Percentiles rank a stretch among this genome's conserved stretches.
phyloP scores from a whole-genome alignment of 2,329 filamentous ascomycete genomes.

The Fusarium sp. region DNA sequence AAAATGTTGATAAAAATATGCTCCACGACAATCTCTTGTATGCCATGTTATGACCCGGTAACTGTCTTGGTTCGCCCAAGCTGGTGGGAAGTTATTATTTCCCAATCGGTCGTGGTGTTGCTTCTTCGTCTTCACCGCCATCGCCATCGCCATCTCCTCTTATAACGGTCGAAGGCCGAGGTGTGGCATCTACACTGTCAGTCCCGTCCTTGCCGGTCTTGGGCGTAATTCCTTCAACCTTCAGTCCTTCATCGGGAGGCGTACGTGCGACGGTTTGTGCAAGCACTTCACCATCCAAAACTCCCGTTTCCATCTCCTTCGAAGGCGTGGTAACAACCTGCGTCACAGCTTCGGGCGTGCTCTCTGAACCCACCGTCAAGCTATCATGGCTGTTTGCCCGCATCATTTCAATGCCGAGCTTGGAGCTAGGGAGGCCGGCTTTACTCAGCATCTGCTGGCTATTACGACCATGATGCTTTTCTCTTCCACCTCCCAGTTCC shows the following conservation, averaged over 20 bases:
- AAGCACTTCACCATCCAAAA: constrained; percentile 37
- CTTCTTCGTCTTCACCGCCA: constrained; percentile 48
- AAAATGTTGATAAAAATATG: constrained; percentile 3
- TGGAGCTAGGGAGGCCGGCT: constrained; percentile 77
- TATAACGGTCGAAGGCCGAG: constrained; percentile 49
- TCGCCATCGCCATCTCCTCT: constrained; percentile 15
- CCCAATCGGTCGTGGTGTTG: constrained; percentile 53
- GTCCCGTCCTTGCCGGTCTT: constrained; percentile 21
- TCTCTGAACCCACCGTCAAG: constrained; percentile 65
- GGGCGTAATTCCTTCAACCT: constrained; percentile 10
- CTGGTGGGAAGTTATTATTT: constrained; percentile 32
- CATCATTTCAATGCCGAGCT: constrained; percentile 98
- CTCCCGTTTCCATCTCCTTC: constrained; percentile 52
- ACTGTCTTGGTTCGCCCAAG: background rate
- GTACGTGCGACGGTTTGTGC: constrained; percentile 31
- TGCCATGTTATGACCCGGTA: background rate
- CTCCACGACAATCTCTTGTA: background rate
- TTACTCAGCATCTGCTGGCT: constrained; percentile 57
- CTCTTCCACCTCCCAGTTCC: constrained; percentile 71
- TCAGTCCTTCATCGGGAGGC: constrained; percentile 38
- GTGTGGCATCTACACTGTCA: constrained; percentile 56
- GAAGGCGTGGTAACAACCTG: constrained; percentile 62
- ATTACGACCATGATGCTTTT: constrained; percentile 60
- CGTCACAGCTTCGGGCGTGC: constrained; percentile 62
- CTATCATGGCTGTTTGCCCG: constrained; percentile 94